Evolutionary conservation across 345 rosid genomes (phyloP), one percentile per base, ranked within the genome.

Genomic region (Populus nigra): DNA sequence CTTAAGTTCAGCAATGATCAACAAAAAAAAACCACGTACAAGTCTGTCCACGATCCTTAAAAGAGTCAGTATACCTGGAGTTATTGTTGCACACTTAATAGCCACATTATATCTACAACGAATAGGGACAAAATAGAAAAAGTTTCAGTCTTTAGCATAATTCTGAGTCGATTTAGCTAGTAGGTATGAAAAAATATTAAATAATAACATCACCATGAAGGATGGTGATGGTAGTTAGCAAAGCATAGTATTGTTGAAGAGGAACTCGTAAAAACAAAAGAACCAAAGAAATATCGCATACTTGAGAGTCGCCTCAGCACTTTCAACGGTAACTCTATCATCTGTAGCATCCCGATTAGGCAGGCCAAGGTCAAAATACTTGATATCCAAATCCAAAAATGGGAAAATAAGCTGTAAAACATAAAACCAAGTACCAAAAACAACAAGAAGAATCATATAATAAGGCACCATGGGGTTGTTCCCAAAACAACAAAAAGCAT

Each of bases 11-110:
- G 53, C 18, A 65, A 39, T 7, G 35, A 45, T 68, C 5, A 41
- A 68, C 6, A 5, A 74, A 9, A 61, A 61, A 31, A 8, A 73
- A 45, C 2, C 2, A 67, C 18, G 20, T 22, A 39, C 5, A 61
- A 47, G 16, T 10, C 45, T 27, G 18, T 33, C 39, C 57, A 62
- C 11, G 65, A 20, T 63, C 22, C 22, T 25, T 38, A 27, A 23
- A 39, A 41, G 5, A n/a, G 0, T 9, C 29, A 39, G 63, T 68
- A 75, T 86, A 93, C 99, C 99, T 81, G 99, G 99, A 71, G 99
- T 93, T 63, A 96, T 93, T 71, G 99, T 96, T 69, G 99, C 99
- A 77, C 99, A 93, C 87, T 96, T 93, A 81, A 96, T 91, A 9
- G 99, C 98, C 22, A 96, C 99, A 88, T 96, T 96, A 81, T 92